Conservation (phyloP, 2,329 filamentous ascomycete genomes). For the Nigrospora osmanthi region DNA sequence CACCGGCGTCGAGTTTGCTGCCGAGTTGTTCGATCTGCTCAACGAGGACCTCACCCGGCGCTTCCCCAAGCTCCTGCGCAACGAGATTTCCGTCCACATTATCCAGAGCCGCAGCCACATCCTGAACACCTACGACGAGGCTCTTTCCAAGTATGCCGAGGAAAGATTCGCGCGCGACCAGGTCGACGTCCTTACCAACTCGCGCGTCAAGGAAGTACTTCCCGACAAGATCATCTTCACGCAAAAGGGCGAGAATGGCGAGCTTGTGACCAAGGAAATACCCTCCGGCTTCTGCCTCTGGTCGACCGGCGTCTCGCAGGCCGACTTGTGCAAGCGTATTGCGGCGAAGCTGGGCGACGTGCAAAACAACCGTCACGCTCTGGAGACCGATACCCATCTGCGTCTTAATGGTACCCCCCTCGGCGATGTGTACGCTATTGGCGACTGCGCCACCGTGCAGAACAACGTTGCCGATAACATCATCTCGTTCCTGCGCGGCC, state of each 20-base stretch:
- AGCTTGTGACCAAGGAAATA: constrained; percentile 78
- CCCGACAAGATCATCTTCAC: constrained; percentile 82
- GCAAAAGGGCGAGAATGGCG: constrained; percentile 68
- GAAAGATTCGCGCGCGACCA: constrained; percentile 84
- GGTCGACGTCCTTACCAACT: constrained; percentile 86
- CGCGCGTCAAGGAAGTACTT: constrained; percentile 83
- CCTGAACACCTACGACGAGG: constrained; percentile 95
- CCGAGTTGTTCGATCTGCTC: constrained; percentile 89
- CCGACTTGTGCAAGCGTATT: constrained; percentile 68
- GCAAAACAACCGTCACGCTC: constrained; percentile 83
- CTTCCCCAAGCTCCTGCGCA: constrained; percentile 86
- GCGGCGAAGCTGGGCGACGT: constrained; percentile 65
- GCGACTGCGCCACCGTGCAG: constrained; percentile 92
- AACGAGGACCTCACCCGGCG: constrained; percentile 84
- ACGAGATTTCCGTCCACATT: constrained; percentile 94
- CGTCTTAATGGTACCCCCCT: constrained; percentile 82
- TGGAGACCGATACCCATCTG: constrained; percentile 92
- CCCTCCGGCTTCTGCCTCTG: constrained; percentile 95
- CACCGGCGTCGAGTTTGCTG: constrained; percentile 95
- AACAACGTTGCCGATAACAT: constrained; percentile 95
- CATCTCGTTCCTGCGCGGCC: constrained; percentile 76
- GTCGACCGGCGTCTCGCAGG: constrained; percentile 92
- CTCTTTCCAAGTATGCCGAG: constrained; percentile 86
- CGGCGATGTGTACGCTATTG: constrained; percentile 93
- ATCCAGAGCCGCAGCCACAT: constrained; percentile 95